These are phyloP conservation scores for Pelargonium nanum DNA, from an alignment of 345 rosid genomes.

Conservation along the genomic window DNA sequence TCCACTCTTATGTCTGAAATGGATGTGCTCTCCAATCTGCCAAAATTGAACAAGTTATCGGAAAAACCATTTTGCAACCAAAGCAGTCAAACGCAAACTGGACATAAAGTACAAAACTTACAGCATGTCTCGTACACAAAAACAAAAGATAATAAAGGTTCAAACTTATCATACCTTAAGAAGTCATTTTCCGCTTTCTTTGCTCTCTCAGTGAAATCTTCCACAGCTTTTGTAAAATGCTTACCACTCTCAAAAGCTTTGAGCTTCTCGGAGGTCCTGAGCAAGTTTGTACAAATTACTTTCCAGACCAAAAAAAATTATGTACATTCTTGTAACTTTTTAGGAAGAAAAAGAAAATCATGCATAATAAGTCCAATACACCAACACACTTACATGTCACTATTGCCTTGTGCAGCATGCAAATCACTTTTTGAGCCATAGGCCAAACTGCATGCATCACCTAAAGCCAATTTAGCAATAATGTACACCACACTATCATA, in stretches of 20 bases:
- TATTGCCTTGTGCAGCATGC: slow-evolving; percentile 10
- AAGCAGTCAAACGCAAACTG: too few relatives aligned
- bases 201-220: slow-evolving; percentile 36
- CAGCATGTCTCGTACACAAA: background rate
- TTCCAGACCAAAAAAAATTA: background rate
- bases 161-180: slow-evolving; percentile 30
- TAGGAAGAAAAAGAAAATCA: background rate
- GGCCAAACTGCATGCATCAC: slow-evolving; percentile 43
- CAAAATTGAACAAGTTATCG: slow-evolving; percentile 2
- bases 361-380: background rate
- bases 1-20: slow-evolving; percentile 51
- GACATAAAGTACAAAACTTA: too few relatives aligned
- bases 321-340: background rate
- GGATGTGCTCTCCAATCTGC: slow-evolving; percentile 55
- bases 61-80: too few relatives aligned
- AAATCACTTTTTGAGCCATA: slow-evolving; percentile 13
- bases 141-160: background rate
- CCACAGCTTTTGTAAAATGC: slow-evolving; percentile 23
- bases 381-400: slow-evolving; percentile 27
- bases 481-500: slow-evolving; percentile 32
- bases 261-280: slow-evolving; percentile 31
- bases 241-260: slow-evolving; percentile 16
- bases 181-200: slow-evolving; percentile 41
- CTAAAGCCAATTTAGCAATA: slow-evolving; percentile 40
- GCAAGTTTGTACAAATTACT: background rate